Evolutionary conservation across 495 filamentous ascomycete genomes (phyloP).

Genomic region (Neurospora sp.): DNA sequence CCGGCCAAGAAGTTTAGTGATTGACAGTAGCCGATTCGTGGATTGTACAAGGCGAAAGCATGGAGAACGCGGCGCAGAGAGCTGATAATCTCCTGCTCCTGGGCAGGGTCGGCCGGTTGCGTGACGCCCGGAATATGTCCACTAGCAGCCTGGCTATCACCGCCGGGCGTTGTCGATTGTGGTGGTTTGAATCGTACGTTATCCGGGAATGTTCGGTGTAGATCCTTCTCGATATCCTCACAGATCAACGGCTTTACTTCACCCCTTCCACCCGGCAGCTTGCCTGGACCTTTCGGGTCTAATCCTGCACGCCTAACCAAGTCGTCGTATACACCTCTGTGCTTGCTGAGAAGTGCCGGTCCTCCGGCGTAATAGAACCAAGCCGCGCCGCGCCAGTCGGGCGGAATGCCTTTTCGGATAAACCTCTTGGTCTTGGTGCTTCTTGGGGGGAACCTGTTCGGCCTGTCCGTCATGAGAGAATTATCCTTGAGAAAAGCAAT

Average conservation of each 20-base stretch:
- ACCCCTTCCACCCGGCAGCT: slow-evolving; percentile 1
- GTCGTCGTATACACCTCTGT: slow-evolving; percentile 62
- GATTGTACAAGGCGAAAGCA: slow-evolving; percentile 82
- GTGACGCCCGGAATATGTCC: neutral
- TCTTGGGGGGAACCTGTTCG: slow-evolving; percentile 67
- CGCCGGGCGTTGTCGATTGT: slow-evolving; percentile 5
- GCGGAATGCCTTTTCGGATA: slow-evolving; percentile 89
- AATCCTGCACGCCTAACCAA: slow-evolving; percentile 43
- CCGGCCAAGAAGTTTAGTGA: slow-evolving; percentile 96
- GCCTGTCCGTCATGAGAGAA: slow-evolving; percentile 58
- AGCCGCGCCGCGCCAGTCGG: slow-evolving; percentile 81
- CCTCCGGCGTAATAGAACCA: slow-evolving; percentile 99
- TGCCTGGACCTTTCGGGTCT: slow-evolving; percentile 10
- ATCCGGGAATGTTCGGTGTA: slow-evolving; percentile 93
- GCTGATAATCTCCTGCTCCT: slow-evolving; percentile 67
- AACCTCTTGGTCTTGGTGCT: slow-evolving; percentile 78
- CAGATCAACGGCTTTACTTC: slow-evolving; percentile 60
- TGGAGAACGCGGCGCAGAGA: slow-evolving; percentile 77
- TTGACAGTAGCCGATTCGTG: slow-evolving; percentile 89
- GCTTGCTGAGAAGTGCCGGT: slow-evolving; percentile 58
- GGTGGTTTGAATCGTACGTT: slow-evolving; percentile 80
- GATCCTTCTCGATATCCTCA: slow-evolving; percentile 88
- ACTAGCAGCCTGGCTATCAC: slow-evolving; percentile 1
- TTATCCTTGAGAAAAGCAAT: slow-evolving; percentile 61
- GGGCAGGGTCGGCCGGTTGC: slow-evolving; percentile 19